These are phyloP conservation scores for Phalaenopsis equestris DNA, from an alignment of 106 monocot species.

Conservation along the genomic window DNA sequence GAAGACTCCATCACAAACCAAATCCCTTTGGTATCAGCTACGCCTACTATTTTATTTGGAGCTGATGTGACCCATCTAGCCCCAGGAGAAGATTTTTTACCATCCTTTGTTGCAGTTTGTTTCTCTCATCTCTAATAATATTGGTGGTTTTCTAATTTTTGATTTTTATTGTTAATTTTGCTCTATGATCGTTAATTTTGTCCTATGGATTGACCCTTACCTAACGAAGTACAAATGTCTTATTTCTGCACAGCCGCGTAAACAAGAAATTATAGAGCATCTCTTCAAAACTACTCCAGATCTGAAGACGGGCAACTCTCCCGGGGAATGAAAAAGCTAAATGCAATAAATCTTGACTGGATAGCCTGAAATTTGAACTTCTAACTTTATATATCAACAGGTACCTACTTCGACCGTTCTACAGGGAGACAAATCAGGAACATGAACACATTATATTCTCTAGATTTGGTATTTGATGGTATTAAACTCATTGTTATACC, in stretches of 20 bases:
- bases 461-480: constrained; percentile 26
- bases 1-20: constrained; percentile 24
- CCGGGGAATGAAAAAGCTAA: constrained; percentile 42
- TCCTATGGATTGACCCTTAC: too few species aligned
- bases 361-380: too few species aligned
- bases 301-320: constrained; percentile 20
- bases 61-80: constrained; percentile 88
- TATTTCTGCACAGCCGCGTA: constrained; percentile 51
- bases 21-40: constrained; percentile 44
- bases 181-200: constrained; percentile 34
- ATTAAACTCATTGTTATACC: background rate
- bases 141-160: background rate
- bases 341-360: too few species aligned
- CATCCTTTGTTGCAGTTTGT: constrained; percentile 77
- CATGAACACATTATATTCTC: constrained; percentile 75
- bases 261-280: constrained; percentile 68
- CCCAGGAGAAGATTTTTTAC: constrained; percentile 61
- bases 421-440: constrained; percentile 17
- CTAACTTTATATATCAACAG: constrained; percentile 20
- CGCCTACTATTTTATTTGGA: constrained; percentile 74
- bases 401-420: constrained; percentile 45
- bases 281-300: constrained; percentile 24
- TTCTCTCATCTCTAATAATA: background rate
- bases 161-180: background rate
- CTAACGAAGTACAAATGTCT: constrained; percentile 56